Evolutionary conservation across 2,329 filamentous ascomycete genomes (phyloP).

Genomic region (Trichoderma hamatum): DNA sequence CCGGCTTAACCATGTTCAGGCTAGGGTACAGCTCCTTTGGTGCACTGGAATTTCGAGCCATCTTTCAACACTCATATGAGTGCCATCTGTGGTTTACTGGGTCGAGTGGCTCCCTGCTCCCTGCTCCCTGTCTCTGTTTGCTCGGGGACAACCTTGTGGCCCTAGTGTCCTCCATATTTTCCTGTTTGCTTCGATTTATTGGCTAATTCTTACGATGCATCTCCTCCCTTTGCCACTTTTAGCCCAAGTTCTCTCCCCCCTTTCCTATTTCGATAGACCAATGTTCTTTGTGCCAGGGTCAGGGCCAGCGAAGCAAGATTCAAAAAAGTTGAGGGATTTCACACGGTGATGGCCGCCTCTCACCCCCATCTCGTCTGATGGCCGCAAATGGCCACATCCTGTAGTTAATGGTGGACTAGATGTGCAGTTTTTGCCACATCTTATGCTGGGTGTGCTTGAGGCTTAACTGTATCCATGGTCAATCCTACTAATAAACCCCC

Average conservation of each 20-base stretch:
- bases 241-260: too few relatives aligned
- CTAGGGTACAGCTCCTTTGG: not conserved
- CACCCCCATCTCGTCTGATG: slow-evolving; percentile 3
- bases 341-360: not conserved
- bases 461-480: not conserved
- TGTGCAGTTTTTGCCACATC: not conserved
- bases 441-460: not conserved
- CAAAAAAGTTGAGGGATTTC: not conserved
- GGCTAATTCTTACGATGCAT: not conserved
- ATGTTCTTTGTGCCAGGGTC: not conserved
- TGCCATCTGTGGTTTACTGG: not conserved
- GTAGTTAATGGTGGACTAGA: not conserved
- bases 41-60: too few relatives aligned
- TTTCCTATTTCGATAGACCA: not conserved
- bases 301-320: not conserved
- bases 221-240: not conserved
- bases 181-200: slow-evolving; percentile 1
- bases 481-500: slow-evolving; percentile 5
- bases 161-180: not conserved
- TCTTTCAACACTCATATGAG: not conserved
- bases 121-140: not conserved
- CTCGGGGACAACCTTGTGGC: not conserved
- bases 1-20: not conserved
- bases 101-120: not conserved
- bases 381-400: not conserved